Evolutionary conservation across 2,329 filamentous ascomycete species (phyloP), one percentile per base, ranked within the genome.

Genomic region (Aspergillus sp.): DNA sequence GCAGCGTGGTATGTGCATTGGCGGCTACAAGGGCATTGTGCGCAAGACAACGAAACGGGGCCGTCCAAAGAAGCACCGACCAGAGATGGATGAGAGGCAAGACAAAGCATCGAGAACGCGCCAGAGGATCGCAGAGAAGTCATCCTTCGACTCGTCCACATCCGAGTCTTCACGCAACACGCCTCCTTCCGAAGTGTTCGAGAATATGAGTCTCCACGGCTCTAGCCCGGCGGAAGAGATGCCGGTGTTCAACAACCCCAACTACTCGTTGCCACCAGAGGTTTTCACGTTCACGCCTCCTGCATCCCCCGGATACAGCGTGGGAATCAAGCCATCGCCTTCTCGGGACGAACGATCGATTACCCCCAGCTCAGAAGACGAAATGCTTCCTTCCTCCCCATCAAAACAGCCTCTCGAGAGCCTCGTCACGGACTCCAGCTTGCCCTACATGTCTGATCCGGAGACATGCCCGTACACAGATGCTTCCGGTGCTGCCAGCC

Each of bases 1-100:
- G 57, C 95, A 98, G 76, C 89, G 95, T 43, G 95, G 94, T 57
- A 97, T 97, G 91, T 99, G 95, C 77, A 89, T 95, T 59, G 95
- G 95, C 58, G 94, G 92, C 5, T 96, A 98, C 69, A 92, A 96
- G 65, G 93, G 93, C 41, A 83, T 87, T 53, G 84, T 89, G 28
- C 85, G 87, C 72, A 88, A 88, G 74, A 83, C 85, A 36, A 84
- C 84, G 39, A 90, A 90, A 77, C 86, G 89, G 62, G 87, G 87
- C 52, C 80, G 87, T 47, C 87, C 87, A 19, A 85, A 85, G 78
- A 89, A 89, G 76, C 79, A 82, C 60, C 78, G 85, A 30, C 86
- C 85, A 8, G 85, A 87, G 58, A 79, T 85, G 73, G 85, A 86
- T 41, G 79, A 84, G 47, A 79, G 85, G 57, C 75, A 82, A 23